Base-by-base conservation (phyloP, 1,139 yeast species). In the Candida freyschussii region DNA sequence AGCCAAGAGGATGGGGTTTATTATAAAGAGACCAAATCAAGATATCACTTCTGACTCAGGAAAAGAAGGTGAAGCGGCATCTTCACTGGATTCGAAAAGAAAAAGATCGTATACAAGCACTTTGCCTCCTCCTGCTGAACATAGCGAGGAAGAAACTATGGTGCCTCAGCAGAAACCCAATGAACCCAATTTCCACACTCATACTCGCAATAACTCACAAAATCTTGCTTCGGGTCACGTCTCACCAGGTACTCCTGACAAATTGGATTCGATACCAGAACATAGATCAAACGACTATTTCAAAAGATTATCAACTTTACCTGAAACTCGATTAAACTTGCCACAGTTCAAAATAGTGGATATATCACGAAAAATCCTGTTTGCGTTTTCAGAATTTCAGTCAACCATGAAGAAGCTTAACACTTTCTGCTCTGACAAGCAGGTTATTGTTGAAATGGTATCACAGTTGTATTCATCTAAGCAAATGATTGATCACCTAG, bases 1-100 rank as follows among this genome's bases (percentile, higher is more conserved):
- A 1, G 72, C 80, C 4, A 78, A 75, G 49, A 63, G 87, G 41
- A 78, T 78, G 85, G 87, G 87, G 0, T 66, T 80, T 21, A 75
- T 80, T 21, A 72, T 72, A 33, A 70, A 59, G 27, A 56, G 60
- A 36, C 48, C 56, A 18, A 47, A 47, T 21, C 52, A 51, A 17
- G 56, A 52, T 8, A 23, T 30, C 7, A 10, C 29, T 14, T 26
- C 30, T 16, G 48, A 52, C 12, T 37, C 43, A 8, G 48, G 50
- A 2, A 45, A 44, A 26, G 43, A 51, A 16, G 45, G 49, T 21
- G 44, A 56, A n/a, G 39, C 50, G 9, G 29, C 45, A 4, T 32
- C 50, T 16, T 15, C 13, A n/a, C 27, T 11, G 21, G 45, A 39
- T 15, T 35, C 39, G 12, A 17, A 36, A 8, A 37, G 48, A 29